A percentile compares a stretch with the other conserved stretches of the same genome.
Evolutionary conservation across 2,329 filamentous ascomycete species (phyloP).

Genomic region (Cordyceps tenuipes): DNA sequence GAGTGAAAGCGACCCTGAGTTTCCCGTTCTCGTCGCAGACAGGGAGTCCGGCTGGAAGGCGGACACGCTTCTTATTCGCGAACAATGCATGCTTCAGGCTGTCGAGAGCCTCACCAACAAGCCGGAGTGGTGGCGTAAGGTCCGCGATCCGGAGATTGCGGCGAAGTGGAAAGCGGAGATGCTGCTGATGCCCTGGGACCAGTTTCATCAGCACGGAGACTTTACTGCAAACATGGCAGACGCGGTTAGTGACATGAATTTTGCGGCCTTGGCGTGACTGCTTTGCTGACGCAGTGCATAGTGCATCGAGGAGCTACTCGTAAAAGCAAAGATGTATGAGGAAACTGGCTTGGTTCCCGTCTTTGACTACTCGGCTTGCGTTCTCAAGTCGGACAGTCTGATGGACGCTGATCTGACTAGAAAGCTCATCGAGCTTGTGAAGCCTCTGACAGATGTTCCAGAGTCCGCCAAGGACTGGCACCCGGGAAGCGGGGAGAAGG

Average conservation of each 20-base stretch:
- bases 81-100: constrained; percentile 25
- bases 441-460: constrained; percentile 41
- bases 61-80: constrained; percentile 22
- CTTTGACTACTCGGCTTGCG: constrained; percentile 24
- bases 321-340: background rate
- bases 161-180: constrained; percentile 23
- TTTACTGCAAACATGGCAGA: constrained; percentile 25
- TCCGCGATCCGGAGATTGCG: constrained; percentile 19
- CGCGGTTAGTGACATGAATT: constrained; percentile 17
- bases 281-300: background rate
- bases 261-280: background rate
- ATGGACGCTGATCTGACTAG: constrained; percentile 16
- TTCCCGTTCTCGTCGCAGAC: background rate
- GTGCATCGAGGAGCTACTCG: constrained; percentile 15
- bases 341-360: constrained; percentile 14
- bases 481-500: constrained; percentile 45
- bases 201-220: constrained; percentile 15
- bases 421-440: constrained; percentile 34
- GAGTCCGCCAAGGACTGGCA: constrained; percentile 50
- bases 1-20: background rate
- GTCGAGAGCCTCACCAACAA: constrained; percentile 28
- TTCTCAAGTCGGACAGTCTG: constrained; percentile 27
- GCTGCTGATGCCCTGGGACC: constrained; percentile 22
- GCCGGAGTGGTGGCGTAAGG: constrained; percentile 27
- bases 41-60: background rate